Conservation (phyloP, 371 early-diverging fungal species). For the Gilbertella persicaria region DNA sequence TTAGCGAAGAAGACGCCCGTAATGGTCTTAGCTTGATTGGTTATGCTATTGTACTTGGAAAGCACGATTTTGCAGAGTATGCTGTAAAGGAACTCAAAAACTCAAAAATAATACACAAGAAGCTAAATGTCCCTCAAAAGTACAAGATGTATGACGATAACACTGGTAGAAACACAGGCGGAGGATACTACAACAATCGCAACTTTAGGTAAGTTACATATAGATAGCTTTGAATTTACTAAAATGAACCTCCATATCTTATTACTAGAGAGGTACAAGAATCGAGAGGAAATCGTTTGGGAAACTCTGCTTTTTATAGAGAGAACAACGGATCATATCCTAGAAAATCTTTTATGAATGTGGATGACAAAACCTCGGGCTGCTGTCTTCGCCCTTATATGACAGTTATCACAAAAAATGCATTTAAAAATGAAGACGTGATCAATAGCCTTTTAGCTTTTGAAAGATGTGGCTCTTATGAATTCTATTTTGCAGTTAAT, state of each 20-base stretch:
- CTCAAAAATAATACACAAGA: background rate
- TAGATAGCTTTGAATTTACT: background rate
- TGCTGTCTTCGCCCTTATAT: background rate
- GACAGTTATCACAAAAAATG: conserved; percentile 6
- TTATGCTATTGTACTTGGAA: conserved; percentile 27
- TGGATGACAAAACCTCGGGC: background rate
- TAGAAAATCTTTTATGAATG: conserved; percentile 8
- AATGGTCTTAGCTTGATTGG: conserved; percentile 17
- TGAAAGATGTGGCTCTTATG: conserved; percentile 1
- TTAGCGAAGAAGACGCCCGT: conserved; percentile 23
- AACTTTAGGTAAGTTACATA: conserved; percentile 19
- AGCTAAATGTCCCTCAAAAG: conserved; percentile 21
- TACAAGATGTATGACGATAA: conserved; percentile 20
- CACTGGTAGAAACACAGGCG: conserved; percentile 36
- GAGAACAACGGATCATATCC: background rate
- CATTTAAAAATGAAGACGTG: conserved; percentile 5
- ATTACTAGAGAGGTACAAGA: conserved; percentile 52
- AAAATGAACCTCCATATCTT: background rate
- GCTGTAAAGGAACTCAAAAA: background rate
- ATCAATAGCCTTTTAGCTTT: conserved; percentile 1
- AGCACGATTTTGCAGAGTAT: conserved; percentile 23
- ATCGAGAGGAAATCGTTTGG: conserved; percentile 66
- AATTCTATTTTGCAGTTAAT: conserved; percentile 43
- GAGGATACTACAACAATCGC: conserved; percentile 3
- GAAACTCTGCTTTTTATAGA: conserved; percentile 54